phyloP scores from a whole-genome alignment of 2,329 filamentous ascomycete genomes.

The Paecilomyces variotii region DNA sequence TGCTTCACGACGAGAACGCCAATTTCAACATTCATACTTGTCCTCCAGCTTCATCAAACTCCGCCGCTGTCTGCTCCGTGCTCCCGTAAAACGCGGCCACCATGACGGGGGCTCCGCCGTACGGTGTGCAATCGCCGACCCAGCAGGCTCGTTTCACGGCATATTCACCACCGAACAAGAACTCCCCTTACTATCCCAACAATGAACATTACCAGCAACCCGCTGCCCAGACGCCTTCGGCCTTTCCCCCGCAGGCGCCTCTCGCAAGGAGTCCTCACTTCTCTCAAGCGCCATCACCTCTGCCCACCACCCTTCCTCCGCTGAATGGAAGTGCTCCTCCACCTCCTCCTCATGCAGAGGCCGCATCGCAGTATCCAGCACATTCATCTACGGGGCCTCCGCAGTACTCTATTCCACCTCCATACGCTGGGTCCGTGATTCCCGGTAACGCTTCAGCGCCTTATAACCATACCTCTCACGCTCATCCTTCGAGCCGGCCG shows the following conservation, averaged over 20 bases:
- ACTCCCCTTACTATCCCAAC: constrained; percentile 33
- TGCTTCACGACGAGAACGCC: background rate
- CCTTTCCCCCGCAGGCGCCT: constrained; percentile 25
- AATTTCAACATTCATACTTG: background rate
- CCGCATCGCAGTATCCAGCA: constrained; percentile 27
- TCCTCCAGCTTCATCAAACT: background rate
- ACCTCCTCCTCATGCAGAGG: constrained; percentile 19
- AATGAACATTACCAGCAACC: constrained; percentile 36
- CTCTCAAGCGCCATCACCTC: constrained; percentile 32
- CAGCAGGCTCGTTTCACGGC: constrained; percentile 34
- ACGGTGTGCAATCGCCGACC: constrained; percentile 38
- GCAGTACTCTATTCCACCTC: constrained; percentile 25
- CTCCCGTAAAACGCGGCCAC: constrained; percentile 21
- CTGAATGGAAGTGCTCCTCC: constrained; percentile 28
- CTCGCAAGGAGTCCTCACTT: constrained; percentile 35
- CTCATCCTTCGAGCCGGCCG: constrained; percentile 31
- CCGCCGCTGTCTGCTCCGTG: background rate
- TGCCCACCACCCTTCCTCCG: constrained; percentile 31
- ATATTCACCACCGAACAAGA: constrained; percentile 37
- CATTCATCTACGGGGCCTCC: constrained; percentile 23
- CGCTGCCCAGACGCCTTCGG: constrained; percentile 36
- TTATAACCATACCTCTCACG: constrained; percentile 32
- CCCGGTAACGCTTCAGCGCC: constrained; percentile 28
- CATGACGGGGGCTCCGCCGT: constrained; percentile 39
- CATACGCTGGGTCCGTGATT: constrained; percentile 27